These are phyloP conservation scores for Daedalea quercina DNA, from an alignment of 768 basidiomycete genomes.

Conservation along the genomic window DNA sequence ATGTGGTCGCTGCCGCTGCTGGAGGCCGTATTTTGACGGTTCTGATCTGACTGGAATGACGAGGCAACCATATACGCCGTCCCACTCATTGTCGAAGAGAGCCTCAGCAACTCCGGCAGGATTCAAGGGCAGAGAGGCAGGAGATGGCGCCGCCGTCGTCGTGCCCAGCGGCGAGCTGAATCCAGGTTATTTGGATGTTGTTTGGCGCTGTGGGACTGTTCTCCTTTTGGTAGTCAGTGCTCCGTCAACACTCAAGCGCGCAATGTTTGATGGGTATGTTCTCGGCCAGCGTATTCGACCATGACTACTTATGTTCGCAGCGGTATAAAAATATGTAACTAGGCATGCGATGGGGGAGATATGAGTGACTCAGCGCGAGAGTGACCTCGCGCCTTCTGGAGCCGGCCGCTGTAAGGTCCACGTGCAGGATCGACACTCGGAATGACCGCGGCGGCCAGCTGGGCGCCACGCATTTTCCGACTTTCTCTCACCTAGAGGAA, in stretches of 20 bases:
- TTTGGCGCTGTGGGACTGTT: slow-evolving; percentile 15
- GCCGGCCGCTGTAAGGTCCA: background rate
- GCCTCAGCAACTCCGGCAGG: background rate
- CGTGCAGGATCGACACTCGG: background rate
- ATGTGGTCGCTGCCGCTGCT: slow-evolving; percentile 54
- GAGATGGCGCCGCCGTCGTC: slow-evolving; percentile 25
- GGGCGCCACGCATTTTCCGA: background rate
- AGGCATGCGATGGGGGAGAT: background rate
- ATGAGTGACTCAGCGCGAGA: background rate
- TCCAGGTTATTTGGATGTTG: slow-evolving; percentile 20
- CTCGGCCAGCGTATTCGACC: background rate
- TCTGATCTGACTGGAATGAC: slow-evolving; percentile 45
- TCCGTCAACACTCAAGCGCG: background rate
- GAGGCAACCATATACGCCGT: slow-evolving; percentile 46
- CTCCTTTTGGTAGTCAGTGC: background rate
- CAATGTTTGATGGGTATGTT: background rate
- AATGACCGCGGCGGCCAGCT: background rate
- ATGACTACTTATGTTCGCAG: background rate
- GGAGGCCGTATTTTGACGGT: slow-evolving; percentile 54
- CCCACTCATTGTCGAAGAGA: slow-evolving; percentile 43
- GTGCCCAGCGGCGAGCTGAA: slow-evolving; percentile 31
- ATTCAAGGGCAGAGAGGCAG: background rate
- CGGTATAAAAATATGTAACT: background rate
- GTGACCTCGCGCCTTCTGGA: background rate
- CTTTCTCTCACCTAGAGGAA: background rate